Evolutionary conservation across 1,284 basidiomycete species (phyloP).

Genomic region (Boletus smithii): DNA sequence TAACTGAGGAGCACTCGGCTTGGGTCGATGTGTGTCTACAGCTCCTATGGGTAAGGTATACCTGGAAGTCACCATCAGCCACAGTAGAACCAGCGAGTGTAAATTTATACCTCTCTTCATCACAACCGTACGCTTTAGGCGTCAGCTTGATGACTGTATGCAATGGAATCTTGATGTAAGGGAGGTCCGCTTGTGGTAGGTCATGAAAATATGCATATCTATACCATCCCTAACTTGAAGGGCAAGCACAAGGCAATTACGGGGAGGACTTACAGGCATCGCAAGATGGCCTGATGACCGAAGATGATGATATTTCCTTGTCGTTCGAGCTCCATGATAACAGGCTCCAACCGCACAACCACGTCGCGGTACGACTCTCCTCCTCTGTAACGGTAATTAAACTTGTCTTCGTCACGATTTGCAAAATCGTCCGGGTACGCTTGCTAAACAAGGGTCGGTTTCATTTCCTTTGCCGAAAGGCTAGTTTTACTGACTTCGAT

Average conservation of each 20-base stretch:
- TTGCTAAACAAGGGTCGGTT: slow-evolving; percentile 46
- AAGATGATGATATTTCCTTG: slow-evolving; percentile 97
- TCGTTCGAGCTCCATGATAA: slow-evolving; percentile 98
- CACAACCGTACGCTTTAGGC: slow-evolving; percentile 97
- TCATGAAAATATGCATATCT: slow-evolving; percentile 96
- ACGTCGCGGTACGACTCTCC: slow-evolving; percentile 97
- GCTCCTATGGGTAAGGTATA: slow-evolving; percentile 86
- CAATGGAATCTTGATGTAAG: slow-evolving; percentile 95
- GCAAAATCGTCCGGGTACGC: slow-evolving; percentile 98
- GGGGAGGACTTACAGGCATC: slow-evolving; percentile 68
- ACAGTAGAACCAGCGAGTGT: background rate
- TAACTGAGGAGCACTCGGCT: slow-evolving; percentile 46
- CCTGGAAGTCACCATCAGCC: slow-evolving; percentile 36
- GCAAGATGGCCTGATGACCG: slow-evolving; percentile 93
- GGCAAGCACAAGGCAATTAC: background rate
- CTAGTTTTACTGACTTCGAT: slow-evolving; percentile 67
- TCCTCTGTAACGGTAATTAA: slow-evolving; percentile 95
- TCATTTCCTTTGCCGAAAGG: background rate
- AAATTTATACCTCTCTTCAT: slow-evolving; percentile 78
- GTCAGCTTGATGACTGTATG: slow-evolving; percentile 99
- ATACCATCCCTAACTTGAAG: background rate
- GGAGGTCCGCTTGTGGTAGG: slow-evolving; percentile 88
- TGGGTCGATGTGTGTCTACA: slow-evolving; percentile 93
- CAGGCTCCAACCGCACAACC: slow-evolving; percentile 93
- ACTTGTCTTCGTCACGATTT: slow-evolving; percentile 99